phyloP scores from a whole-genome alignment of 345 rosid species.

The Microcos paniculata region DNA sequence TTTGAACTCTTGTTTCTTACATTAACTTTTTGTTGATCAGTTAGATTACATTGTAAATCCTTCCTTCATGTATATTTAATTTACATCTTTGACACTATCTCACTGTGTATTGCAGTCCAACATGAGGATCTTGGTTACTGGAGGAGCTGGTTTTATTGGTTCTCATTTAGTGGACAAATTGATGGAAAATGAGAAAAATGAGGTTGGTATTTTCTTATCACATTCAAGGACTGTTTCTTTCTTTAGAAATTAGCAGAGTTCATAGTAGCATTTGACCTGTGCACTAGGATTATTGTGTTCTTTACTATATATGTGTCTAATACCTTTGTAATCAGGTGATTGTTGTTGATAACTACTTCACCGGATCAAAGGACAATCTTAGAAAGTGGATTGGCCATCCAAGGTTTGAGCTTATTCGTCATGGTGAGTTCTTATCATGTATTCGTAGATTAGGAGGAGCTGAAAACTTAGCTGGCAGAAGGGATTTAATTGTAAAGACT shows the following conservation, averaged over 20 bases:
- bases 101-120: constrained; percentile 56
- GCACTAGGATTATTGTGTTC: neutral
- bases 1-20: neutral
- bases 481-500: neutral
- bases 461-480: neutral
- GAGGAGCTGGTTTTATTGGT: constrained; percentile 98
- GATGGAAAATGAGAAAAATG: constrained; percentile 94
- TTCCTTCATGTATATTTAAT: neutral
- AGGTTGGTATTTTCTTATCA: constrained; percentile 42
- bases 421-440: constrained; percentile 49
- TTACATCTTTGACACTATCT: neutral
- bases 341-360: constrained; percentile 90
- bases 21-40: neutral
- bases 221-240: neutral
- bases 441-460: no score
- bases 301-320: neutral
- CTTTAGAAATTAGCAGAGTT: neutral
- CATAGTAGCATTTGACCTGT: neutral
- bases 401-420: constrained; percentile 95
- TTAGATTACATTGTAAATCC: neutral
- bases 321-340: constrained; percentile 49
- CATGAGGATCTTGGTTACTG: constrained; percentile 93
- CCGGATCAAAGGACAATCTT: constrained; percentile 89
- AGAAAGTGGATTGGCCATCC: constrained; percentile 93
- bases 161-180: constrained; percentile 90